These are phyloP conservation scores for Colletotrichum noveboracense DNA, from an alignment of 2,329 filamentous ascomycete species.

Conservation along the genomic window DNA sequence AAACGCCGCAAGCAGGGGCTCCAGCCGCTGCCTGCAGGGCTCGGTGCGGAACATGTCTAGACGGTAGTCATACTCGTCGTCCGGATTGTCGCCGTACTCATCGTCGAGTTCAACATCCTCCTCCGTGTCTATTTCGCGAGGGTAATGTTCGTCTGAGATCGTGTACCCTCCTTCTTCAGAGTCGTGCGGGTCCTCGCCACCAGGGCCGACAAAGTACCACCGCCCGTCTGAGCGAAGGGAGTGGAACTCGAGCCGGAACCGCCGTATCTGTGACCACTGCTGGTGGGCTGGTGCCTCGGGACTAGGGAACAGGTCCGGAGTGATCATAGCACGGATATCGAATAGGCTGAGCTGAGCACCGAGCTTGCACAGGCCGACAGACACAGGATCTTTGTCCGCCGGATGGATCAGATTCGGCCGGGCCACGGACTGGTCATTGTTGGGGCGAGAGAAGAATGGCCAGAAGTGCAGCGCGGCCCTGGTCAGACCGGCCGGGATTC, in stretches of 20 bases:
- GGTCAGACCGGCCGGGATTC: constrained; percentile 20
- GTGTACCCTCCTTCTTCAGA: constrained; percentile 18
- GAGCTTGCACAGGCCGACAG: constrained; percentile 23
- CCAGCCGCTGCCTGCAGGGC: too few relatives aligned
- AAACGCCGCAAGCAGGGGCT: too few relatives aligned
- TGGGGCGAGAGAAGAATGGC: neutral
- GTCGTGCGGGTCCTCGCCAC: constrained; percentile 25
- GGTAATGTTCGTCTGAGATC: constrained; percentile 24
- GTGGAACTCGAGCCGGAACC: constrained; percentile 26
- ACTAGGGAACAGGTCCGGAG: constrained; percentile 21
- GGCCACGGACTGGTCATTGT: constrained; percentile 14
- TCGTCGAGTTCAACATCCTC: constrained; percentile 19
- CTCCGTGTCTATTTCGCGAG: constrained; percentile 17
- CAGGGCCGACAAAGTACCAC: constrained; percentile 29
- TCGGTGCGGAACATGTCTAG: too few relatives aligned
- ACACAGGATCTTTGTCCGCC: constrained; percentile 25
- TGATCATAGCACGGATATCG: constrained; percentile 26
- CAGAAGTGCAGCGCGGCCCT: constrained; percentile 24
- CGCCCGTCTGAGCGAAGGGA: constrained; percentile 23
- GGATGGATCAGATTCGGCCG: constrained; percentile 24
- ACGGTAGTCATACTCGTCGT: neutral
- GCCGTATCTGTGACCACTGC: constrained; percentile 26
- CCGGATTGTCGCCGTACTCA: constrained; percentile 13
- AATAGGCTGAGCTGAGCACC: constrained; percentile 23
- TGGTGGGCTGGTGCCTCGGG: neutral